Evolutionary conservation across 148 eudicot genomes (phyloP), one percentile per base, ranked within the genome.

Genomic region (Beta vulgaris): DNA sequence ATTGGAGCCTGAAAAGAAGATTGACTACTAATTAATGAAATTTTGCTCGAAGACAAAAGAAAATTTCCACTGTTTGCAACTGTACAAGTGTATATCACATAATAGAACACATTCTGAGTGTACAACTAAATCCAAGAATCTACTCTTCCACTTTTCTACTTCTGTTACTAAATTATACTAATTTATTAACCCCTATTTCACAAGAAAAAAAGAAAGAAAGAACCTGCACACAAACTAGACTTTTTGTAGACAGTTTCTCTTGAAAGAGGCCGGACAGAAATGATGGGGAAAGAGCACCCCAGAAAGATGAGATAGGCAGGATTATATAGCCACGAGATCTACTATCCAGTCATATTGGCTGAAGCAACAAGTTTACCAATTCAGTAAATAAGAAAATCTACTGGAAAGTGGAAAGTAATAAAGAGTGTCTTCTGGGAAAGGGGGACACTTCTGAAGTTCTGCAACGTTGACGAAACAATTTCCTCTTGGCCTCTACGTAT

Each of bases 1-100:
- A 82, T 88, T 87, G 72, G 84, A 75, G 67, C 93, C 96, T 93
- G 89, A 73, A 55, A 81, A 72, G 18, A 58, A 14, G n/a, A 11
- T 66, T 59, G 71, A 67, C 73, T 44, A 36, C 31, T n/a, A 58
- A 57, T 72, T 32, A 67, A 23, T 46, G 28, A 72, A 28, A 25
- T n/a, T 29, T 35, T 46, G 18, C 34, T 31, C 14, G 39, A 46
- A 58, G 43, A 55, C 11, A 64, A 71, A 32, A 21, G 7, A 36
- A 34, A 64, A 64, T 18, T n/a, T n/a, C n/a, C n/a, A n/a, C n/a
- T n/a, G n/a, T n/a, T n/a, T n/a, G n/a, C n/a, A n/a, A n/a, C n/a
- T n/a, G n/a, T n/a, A n/a, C n/a, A n/a, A n/a, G n/a, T n/a, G n/a
- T n/a, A n/a, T n/a, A n/a, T n/a, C n/a, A n/a, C n/a, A n/a, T n/a